These are phyloP conservation scores for Plantago lanceolata DNA, from an alignment of 305 asterid species.

Conservation along the genomic window DNA sequence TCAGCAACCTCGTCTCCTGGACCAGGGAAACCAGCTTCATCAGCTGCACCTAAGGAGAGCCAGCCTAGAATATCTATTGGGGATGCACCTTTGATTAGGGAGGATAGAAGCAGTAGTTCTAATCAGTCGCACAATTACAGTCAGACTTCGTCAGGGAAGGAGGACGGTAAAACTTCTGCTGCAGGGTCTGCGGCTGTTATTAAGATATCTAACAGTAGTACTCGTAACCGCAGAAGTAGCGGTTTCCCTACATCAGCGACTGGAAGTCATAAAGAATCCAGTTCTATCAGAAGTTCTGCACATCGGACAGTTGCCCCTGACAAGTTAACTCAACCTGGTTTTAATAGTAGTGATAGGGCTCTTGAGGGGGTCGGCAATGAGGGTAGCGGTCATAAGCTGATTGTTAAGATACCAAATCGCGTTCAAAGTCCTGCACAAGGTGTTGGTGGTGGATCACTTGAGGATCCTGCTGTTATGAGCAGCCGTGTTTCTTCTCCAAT, in stretches of 20 bases:
- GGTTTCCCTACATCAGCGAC: slow-evolving; percentile 29
- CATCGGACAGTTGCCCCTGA: slow-evolving; percentile 39
- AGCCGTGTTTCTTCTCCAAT: slow-evolving; percentile 57
- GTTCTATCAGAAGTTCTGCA: slow-evolving; percentile 33
- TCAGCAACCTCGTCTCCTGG: slow-evolving; percentile 51
- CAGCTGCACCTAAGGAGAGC: slow-evolving; percentile 49
- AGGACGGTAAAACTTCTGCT: slow-evolving; percentile 41
- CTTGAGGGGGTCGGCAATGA: slow-evolving; percentile 21
- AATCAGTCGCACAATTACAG: slow-evolving; percentile 42
- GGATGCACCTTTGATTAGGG: slow-evolving; percentile 43
- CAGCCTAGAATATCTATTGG: slow-evolving; percentile 35
- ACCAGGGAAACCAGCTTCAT: slow-evolving; percentile 34
- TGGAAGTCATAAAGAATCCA: slow-evolving; percentile 48
- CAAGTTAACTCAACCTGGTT: slow-evolving; percentile 38
- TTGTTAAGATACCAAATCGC: slow-evolving; percentile 51
- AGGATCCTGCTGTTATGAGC: slow-evolving; percentile 41
- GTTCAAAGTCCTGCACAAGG: slow-evolving; percentile 52
- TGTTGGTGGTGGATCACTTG: slow-evolving; percentile 43
- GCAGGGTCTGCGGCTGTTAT: slow-evolving; percentile 34
- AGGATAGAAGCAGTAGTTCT: slow-evolving; percentile 51
- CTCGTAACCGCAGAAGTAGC: slow-evolving; percentile 39
- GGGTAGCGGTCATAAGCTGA: slow-evolving; percentile 45
- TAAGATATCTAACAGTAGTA: slow-evolving; percentile 34
- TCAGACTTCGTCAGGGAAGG: slow-evolving; percentile 36
- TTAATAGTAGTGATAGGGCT: slow-evolving; percentile 27